Conservation (phyloP, 495 filamentous ascomycete genomes). For the Evansstolkia leycettana region DNA sequence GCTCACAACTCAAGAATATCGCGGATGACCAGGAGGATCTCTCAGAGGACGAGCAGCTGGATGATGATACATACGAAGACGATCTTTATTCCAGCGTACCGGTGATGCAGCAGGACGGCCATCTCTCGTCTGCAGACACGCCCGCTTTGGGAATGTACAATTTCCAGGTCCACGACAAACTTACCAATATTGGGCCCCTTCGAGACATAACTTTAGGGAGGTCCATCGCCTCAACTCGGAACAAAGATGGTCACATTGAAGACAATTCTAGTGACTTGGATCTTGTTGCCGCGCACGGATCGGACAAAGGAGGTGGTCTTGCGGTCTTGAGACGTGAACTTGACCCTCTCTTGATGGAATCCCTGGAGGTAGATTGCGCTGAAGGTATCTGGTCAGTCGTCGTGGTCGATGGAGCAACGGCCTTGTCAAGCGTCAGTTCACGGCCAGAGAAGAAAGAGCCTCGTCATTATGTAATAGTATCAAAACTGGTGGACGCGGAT, state of each 20-base stretch:
- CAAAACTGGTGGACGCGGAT: constrained; percentile 17
- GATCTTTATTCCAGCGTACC: constrained; percentile 50
- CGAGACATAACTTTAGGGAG: constrained; percentile 55
- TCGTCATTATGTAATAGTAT: constrained; percentile 27
- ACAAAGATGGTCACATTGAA: constrained; percentile 6
- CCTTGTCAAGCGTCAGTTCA: constrained; percentile 31
- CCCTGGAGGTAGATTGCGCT: constrained; percentile 21
- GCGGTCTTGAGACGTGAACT: constrained; percentile 66
- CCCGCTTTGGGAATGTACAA: constrained; percentile 43
- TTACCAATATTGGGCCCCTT: constrained; percentile 69
- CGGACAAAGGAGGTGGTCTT: constrained; percentile 54
- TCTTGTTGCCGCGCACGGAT: constrained; percentile 59
- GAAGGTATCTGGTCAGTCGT: constrained; percentile 26
- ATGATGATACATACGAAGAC: constrained; percentile 60
- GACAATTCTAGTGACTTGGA: constrained; percentile 47
- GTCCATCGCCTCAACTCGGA: constrained; percentile 8
- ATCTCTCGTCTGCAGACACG: constrained; percentile 9
- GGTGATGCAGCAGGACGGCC: constrained; percentile 12
- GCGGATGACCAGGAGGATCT: constrained; percentile 26
- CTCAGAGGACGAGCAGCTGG: constrained; percentile 41
- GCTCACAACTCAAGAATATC: constrained; percentile 37
- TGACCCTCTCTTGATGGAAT: constrained; percentile 53
- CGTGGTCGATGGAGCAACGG: constrained; percentile 7
- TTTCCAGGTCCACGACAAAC: constrained; percentile 64
- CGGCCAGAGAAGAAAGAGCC: constrained; percentile 31